phyloP scores from a whole-genome alignment of 2,329 filamentous ascomycete species.

The Proliferodiscus dingleyae region DNA sequence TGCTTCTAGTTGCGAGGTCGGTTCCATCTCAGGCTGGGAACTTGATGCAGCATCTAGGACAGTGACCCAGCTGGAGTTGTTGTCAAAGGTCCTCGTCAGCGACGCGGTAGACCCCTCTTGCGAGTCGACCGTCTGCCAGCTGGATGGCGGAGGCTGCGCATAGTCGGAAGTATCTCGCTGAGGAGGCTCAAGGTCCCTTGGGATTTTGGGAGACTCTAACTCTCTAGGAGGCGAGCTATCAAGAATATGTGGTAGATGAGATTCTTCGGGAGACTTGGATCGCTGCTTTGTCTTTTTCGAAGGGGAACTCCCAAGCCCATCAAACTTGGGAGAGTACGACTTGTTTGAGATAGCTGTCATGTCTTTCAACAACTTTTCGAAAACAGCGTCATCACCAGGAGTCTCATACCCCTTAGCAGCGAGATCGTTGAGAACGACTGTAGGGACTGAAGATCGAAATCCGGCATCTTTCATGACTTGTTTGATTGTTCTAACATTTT shows the following conservation, averaged over 20 bases:
- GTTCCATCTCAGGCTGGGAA: slow-evolving; percentile 1
- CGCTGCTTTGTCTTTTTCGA: slow-evolving; percentile 9
- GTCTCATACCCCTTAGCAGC: slow-evolving; percentile 24
- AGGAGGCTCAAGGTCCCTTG: slow-evolving; percentile 3
- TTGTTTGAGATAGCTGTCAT: slow-evolving; percentile 19
- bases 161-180: background rate
- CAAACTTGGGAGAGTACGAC: slow-evolving; percentile 29
- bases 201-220: background rate
- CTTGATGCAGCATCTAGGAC: slow-evolving; percentile 4
- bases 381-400: slow-evolving; percentile 20
- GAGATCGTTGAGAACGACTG: slow-evolving; percentile 31
- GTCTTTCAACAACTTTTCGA: slow-evolving; percentile 20
- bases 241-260: background rate
- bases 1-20: background rate
- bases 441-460: slow-evolving; percentile 41
- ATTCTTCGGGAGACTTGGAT: slow-evolving; percentile 2
- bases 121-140: slow-evolving; percentile 21
- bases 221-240: background rate
- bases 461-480: slow-evolving; percentile 44
- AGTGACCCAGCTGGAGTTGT: slow-evolving; percentile 10
- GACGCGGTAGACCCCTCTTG: background rate
- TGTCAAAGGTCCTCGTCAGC: background rate
- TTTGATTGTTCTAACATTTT: slow-evolving; percentile 36
- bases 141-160: slow-evolving; percentile 16
- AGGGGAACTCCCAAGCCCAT: slow-evolving; percentile 30